These are phyloP conservation scores for Amesomyces nigricolor DNA, from an alignment of 2,329 filamentous ascomycete genomes.

Conservation along the genomic window DNA sequence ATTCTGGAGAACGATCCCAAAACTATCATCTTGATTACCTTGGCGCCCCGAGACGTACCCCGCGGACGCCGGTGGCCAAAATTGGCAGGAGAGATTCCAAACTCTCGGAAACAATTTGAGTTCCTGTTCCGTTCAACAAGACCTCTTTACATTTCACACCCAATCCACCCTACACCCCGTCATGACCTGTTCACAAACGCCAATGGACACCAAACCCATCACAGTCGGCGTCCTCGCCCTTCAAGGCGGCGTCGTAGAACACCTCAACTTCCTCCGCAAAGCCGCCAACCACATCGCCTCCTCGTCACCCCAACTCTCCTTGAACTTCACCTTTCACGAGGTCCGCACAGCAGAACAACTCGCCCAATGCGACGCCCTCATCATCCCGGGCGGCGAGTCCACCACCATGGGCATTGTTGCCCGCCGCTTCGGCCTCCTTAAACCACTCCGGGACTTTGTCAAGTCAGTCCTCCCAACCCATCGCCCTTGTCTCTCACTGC, in stretches of 20 bases:
- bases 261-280: slow-evolving; percentile 67
- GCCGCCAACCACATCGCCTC: slow-evolving; percentile 45
- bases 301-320: slow-evolving; percentile 9
- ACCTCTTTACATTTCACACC: neutral
- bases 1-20: too few relatives aligned
- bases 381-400: slow-evolving; percentile 92
- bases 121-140: too few relatives aligned
- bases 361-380: slow-evolving; percentile 67
- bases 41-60: too few relatives aligned
- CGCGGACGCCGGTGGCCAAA: too few relatives aligned
- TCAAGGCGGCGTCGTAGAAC: slow-evolving; percentile 90
- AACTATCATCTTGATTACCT: too few relatives aligned
- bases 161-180: neutral
- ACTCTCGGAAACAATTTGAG: too few relatives aligned
- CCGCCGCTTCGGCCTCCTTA: slow-evolving; percentile 70
- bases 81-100: too few relatives aligned
- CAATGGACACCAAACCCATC: slow-evolving; percentile 30
- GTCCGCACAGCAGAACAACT: slow-evolving; percentile 73
- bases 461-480: slow-evolving; percentile 53
- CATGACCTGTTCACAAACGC: neutral
- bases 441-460: slow-evolving; percentile 82
- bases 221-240: slow-evolving; percentile 64
- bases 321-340: slow-evolving; percentile 61
- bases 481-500: neutral
- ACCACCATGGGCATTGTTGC: slow-evolving; percentile 90